Conservation (phyloP, 805 yeast genomes). For the Suhomyces vadensis region DNA sequence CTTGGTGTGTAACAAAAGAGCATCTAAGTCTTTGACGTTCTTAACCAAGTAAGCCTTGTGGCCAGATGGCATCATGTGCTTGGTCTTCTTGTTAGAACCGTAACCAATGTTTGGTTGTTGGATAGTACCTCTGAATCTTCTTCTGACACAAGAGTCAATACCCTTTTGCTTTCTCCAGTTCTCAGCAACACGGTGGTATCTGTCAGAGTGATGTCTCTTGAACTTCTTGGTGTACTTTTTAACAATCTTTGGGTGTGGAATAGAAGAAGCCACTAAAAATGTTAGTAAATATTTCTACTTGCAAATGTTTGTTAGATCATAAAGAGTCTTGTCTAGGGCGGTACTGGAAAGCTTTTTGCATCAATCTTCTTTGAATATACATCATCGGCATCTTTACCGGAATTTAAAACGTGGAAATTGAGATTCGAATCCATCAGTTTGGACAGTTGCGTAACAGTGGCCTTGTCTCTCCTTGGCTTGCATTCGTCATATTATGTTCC, state of each 20-base stretch:
- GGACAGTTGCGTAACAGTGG: too few species aligned
- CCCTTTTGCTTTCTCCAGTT: slow-evolving; percentile 99
- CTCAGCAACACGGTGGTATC: slow-evolving; percentile 97
- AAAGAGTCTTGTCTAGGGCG: too few species aligned
- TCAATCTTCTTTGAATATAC: too few species aligned
- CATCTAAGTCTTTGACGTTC: slow-evolving; percentile 92
- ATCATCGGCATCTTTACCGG: too few species aligned
- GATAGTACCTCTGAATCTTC: slow-evolving; percentile 99
- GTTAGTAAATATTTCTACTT: slow-evolving; percentile 28
- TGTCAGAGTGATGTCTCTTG: slow-evolving; percentile 99
- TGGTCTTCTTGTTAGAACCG: slow-evolving; percentile 99
- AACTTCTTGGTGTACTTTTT: slow-evolving; percentile 98
- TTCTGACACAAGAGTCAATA: slow-evolving; percentile 99
- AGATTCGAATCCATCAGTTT: too few species aligned
- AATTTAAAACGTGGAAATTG: neutral
- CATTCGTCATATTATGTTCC: too few species aligned
- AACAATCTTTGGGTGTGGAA: slow-evolving; percentile 99
- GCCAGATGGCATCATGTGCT: slow-evolving; percentile 94
- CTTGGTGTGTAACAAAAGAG: slow-evolving; percentile 94
- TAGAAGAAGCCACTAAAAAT: slow-evolving; percentile 83
- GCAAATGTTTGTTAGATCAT: too few species aligned
- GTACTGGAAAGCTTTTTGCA: too few species aligned
- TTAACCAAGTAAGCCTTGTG: slow-evolving; percentile 95
- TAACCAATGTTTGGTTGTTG: slow-evolving; percentile 99
- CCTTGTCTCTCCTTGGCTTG: too few species aligned